Evolutionary conservation across 495 filamentous ascomycete genomes (phyloP).

Genomic region (Penicillium roqueforti): DNA sequence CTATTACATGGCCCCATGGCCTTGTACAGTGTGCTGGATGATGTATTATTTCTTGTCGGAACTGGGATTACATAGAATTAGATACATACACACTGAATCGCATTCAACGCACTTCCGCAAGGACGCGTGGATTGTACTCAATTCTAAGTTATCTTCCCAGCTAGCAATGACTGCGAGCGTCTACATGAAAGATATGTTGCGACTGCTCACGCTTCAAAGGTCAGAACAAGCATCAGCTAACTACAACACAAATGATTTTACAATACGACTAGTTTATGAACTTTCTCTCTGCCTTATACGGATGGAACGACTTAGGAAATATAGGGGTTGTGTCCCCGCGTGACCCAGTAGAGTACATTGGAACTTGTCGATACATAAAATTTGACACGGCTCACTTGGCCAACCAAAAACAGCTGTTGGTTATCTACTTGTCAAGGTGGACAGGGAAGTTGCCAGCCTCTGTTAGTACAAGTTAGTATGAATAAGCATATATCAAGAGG

Average conservation of each 20-base stretch:
- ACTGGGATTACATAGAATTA: constrained; percentile 24
- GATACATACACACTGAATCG: constrained; percentile 24
- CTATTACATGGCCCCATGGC: background rate
- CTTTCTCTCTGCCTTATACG: constrained; percentile 19
- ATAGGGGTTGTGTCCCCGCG: constrained; percentile 33
- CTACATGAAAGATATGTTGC: background rate
- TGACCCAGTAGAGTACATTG: constrained; percentile 44
- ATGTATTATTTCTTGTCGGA: constrained; percentile 6
- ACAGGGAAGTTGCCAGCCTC: constrained; percentile 90
- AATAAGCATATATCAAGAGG: constrained; percentile 2
- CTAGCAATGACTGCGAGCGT: background rate
- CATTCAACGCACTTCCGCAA: constrained; percentile 20
- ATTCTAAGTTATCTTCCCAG: background rate
- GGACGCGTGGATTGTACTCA: constrained; percentile 1
- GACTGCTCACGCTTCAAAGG: background rate
- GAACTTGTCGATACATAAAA: constrained; percentile 40
- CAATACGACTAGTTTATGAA: constrained; percentile 37
- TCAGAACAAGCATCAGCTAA: constrained; percentile 1
- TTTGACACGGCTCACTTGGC: constrained; percentile 22
- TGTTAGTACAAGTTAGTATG: constrained; percentile 34
- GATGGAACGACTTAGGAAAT: constrained; percentile 17
- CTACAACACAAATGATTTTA: constrained; percentile 14
- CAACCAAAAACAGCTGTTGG: constrained; percentile 20
- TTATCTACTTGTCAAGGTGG: constrained; percentile 40
- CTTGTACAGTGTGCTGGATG: constrained; percentile 15